Evolutionary conservation across 352 stramenopile species (phyloP).

Genomic region (Sclerospora graminicola): DNA sequence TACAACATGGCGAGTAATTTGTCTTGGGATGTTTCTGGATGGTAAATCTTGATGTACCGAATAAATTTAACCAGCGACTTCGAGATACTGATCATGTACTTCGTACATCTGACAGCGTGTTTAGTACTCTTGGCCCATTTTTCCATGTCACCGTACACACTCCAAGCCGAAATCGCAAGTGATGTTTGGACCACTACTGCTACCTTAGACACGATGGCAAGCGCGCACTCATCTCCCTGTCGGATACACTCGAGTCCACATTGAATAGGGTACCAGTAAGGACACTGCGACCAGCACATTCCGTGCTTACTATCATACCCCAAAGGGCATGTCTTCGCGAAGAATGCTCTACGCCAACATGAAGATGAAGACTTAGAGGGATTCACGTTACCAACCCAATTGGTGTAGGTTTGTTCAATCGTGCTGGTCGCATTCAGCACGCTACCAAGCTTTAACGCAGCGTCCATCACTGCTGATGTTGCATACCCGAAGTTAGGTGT

Average conservation of each 20-base stretch:
- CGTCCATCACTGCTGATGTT: slow-evolving; percentile 3
- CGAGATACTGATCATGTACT: slow-evolving; percentile 26
- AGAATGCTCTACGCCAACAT: slow-evolving; percentile 28
- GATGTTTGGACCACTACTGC: slow-evolving; percentile 17
- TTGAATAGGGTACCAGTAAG: slow-evolving; percentile 30
- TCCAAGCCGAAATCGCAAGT: slow-evolving; percentile 11
- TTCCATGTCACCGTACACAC: slow-evolving; percentile 19
- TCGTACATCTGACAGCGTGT: slow-evolving; percentile 24
- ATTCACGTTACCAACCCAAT: slow-evolving; percentile 20
- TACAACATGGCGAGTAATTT: slow-evolving; percentile 27
- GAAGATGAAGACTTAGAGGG: slow-evolving; percentile 7
- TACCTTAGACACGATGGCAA: slow-evolving; percentile 24
- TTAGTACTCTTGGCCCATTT: slow-evolving; percentile 15
- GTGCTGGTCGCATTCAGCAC: slow-evolving; percentile 21
- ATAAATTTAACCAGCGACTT: slow-evolving; percentile 28
- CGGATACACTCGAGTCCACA: slow-evolving; percentile 34
- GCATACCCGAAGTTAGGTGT: background rate
- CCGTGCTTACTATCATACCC: slow-evolving; percentile 18
- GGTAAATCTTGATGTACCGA: slow-evolving; percentile 17
- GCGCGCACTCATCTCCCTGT: slow-evolving; percentile 26
- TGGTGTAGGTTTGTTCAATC: slow-evolving; percentile 17
- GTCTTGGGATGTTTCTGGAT: slow-evolving; percentile 23
- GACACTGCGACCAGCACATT: slow-evolving; percentile 33
- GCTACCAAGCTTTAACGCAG: slow-evolving; percentile 14
- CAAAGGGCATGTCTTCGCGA: slow-evolving; percentile 25